phyloP scores from a whole-genome alignment of 2,329 filamentous ascomycete species.

The Paecilomyces dactylethromorphus region DNA sequence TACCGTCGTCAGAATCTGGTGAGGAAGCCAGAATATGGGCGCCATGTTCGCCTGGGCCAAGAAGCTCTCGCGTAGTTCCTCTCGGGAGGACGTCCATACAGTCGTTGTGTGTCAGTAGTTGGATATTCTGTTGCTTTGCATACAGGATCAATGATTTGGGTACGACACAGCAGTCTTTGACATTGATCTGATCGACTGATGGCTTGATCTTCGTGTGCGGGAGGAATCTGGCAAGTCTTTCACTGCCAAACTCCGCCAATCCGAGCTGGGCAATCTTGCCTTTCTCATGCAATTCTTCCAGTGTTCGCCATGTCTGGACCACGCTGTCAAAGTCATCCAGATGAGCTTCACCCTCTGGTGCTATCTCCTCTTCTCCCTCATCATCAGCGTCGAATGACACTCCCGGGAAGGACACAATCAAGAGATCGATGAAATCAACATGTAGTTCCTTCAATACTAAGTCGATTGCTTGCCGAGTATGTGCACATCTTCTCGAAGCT shows the following conservation, averaged over 20 bases:
- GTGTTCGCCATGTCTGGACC: constrained; percentile 60
- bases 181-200: constrained; percentile 89
- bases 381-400: constrained; percentile 91
- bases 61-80: constrained; percentile 75
- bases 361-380: constrained; percentile 58
- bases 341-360: constrained; percentile 19
- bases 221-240: constrained; percentile 73
- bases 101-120: constrained; percentile 89
- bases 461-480: constrained; percentile 71
- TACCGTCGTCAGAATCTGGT: constrained; percentile 45
- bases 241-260: constrained; percentile 83
- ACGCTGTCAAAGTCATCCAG: constrained; percentile 54
- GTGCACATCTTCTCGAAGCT: constrained; percentile 56
- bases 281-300: constrained; percentile 66
- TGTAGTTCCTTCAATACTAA: constrained; percentile 75
- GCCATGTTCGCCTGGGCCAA: constrained; percentile 65
- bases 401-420: constrained; percentile 89
- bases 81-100: constrained; percentile 84
- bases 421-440: constrained; percentile 69
- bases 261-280: constrained; percentile 72
- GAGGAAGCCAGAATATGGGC: constrained; percentile 66
- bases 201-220: constrained; percentile 64
- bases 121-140: constrained; percentile 75
- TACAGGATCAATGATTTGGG: constrained; percentile 78
- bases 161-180: constrained; percentile 91